Base-by-base conservation (phyloP, 108 stramenopile species). In the Cyclotella kingstonii region DNA sequence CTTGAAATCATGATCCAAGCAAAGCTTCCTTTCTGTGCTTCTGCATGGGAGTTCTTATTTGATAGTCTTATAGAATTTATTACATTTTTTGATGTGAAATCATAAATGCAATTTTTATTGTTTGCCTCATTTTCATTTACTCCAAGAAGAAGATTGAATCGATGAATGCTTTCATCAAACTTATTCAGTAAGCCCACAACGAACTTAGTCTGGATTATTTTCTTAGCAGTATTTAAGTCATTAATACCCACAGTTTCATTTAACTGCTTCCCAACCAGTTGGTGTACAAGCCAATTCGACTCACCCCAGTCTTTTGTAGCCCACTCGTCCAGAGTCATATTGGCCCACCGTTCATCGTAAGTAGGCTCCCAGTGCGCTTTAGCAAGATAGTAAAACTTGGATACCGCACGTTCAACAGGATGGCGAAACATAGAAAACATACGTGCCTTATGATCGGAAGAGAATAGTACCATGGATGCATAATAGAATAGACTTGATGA, bases 161-260 rank as follows among this genome's bases (percentile, higher is more conserved):
- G 69, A 41, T 71, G 67, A 15, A 77, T 64, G 41, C 76, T 77
- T 40, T 77, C 70, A 4, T 72, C 70, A 18, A 77, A 71, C 31
- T 58, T n/a, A 42, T 66, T 56, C 70, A 77, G 58, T 30, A 77
- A 56, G n/a, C 76, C 76, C 27, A 77, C 67, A 0, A 72, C 54
- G 21, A 77, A 68, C 54, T 77, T 77, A 39, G 63, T 62, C 26
- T 54, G 53, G 8, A 81, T 31, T 35, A 81, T 58, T 46, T 77
- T 71, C 41, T 81, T 81, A 22, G 80, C 80, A 21, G 68, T 18
- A 44, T 60, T 55, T 28, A 77, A 44, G 41, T 81, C 80, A 33
- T 55, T 43, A 4, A 18, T 61, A 5, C 64, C 65, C 3, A 82
- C 57, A 12, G 41, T 29, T 17, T 43, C 48, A 19, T 45, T 51